Evolutionary conservation across 345 rosid species (phyloP).

Genomic region (Cardamine resedifolia): DNA sequence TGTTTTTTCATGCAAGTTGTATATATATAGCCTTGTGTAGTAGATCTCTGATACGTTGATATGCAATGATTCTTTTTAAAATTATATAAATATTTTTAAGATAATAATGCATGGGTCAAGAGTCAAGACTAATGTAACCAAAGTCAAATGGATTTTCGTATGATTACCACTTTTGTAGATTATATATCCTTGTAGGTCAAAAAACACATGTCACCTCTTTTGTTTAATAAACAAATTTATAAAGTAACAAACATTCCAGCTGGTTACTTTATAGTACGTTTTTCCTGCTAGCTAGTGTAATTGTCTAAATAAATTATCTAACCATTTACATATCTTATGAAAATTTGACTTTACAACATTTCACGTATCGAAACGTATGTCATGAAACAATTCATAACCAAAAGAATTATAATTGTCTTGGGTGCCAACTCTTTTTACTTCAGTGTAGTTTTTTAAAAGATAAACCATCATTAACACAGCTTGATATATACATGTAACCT

Average conservation of each 20-base stretch:
- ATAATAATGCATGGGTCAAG: slow-evolving; percentile 26
- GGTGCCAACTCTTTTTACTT: not conserved
- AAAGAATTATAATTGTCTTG: not conserved
- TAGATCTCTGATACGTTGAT: slow-evolving; percentile 22
- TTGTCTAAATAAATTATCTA: not conserved
- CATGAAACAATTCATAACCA: not conserved
- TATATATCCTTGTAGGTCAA: slow-evolving; percentile 23
- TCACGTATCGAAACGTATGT: not conserved
- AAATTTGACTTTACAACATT: slow-evolving; percentile 12
- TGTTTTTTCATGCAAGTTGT: slow-evolving; percentile 21
- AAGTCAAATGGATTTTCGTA: slow-evolving; percentile 29
- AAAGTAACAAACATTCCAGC: slow-evolving; percentile 34
- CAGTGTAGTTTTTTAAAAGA: not conserved
- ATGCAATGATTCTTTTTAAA: slow-evolving; percentile 23
- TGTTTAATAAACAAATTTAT: not conserved
- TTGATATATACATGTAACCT: not conserved
- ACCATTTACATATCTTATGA: not conserved
- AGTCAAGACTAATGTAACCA: slow-evolving; percentile 25
- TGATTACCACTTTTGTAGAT: slow-evolving; percentile 26
- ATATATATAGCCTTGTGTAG: slow-evolving; percentile 19
- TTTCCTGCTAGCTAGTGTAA: not conserved
- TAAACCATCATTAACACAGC: not conserved
- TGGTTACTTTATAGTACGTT: slow-evolving; percentile 1
- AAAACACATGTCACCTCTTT: slow-evolving; percentile 26
- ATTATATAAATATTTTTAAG: not conserved